Percentiles rank a stretch among this genome's conserved stretches.
Conservation (phyloP, 2,329 filamentous ascomycete species). For the Diplodia corticola region DNA sequence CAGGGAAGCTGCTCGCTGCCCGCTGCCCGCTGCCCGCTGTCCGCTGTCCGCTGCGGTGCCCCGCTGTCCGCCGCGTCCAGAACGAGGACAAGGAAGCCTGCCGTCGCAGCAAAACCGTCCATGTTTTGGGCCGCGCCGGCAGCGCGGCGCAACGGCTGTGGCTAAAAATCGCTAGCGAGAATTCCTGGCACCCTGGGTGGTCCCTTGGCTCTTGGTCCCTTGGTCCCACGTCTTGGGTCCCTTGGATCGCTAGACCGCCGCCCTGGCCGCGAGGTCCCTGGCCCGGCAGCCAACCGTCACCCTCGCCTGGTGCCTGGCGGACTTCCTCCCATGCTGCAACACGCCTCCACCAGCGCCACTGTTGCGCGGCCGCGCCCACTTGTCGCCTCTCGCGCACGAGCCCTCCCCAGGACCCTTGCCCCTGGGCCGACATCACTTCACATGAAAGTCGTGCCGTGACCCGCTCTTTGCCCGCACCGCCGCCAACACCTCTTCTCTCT, state of each 20-base stretch:
- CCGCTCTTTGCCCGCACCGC: conserved; percentile 6
- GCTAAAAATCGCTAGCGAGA: background rate
- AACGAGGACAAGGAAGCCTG: background rate
- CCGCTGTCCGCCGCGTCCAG: no score
- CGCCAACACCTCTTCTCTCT: background rate
- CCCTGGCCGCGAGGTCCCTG: no score
- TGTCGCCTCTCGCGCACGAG: conserved; percentile 1
- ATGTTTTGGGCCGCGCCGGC: background rate
- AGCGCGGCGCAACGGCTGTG: background rate
- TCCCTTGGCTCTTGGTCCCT: background rate
- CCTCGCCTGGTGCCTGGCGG: background rate
- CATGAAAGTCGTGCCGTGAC: conserved; percentile 22
- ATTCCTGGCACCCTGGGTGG: background rate
- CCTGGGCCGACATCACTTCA: conserved; percentile 22
- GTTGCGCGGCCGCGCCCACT: background rate
- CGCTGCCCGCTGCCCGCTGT: no score
- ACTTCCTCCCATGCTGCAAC: background rate
- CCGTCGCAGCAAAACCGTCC: background rate
- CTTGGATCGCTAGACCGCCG: no score
- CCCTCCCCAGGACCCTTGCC: background rate
- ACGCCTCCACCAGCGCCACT: background rate
- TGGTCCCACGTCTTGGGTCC: no score
- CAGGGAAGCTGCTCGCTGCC: background rate
- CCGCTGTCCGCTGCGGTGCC: no score
- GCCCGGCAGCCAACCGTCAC: no score